Percentiles rank a stretch among this genome's conserved stretches.
Evolutionary conservation across 768 basidiomycete genomes (phyloP).

Genomic region (Hortiboletus campestris): DNA sequence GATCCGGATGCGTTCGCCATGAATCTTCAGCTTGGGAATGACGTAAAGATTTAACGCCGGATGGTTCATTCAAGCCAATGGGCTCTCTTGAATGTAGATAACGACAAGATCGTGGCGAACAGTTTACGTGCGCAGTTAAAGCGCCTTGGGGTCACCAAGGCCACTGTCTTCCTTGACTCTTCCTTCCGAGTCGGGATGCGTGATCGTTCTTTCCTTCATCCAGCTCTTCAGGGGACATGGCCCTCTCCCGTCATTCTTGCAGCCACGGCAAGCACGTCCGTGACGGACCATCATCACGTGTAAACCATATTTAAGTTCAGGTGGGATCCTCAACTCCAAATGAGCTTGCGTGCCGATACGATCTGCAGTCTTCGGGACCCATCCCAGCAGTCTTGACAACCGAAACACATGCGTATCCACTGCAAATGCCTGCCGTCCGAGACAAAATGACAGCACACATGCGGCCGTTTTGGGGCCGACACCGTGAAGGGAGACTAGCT

Average conservation of each 20-base stretch:
- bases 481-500: conserved; percentile 53
- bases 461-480: conserved; percentile 66
- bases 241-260: conserved; percentile 39
- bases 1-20: conserved; percentile 4
- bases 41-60: background rate
- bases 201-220: conserved; percentile 26
- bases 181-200: conserved; percentile 18
- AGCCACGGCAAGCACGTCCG: conserved; percentile 53
- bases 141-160: background rate
- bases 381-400: conserved; percentile 44
- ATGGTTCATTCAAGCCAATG: background rate
- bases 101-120: background rate
- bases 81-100: background rate
- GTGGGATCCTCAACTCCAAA: conserved; percentile 50
- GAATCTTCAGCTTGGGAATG: background rate
- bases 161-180: background rate
- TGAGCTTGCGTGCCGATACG: conserved; percentile 56
- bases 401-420: conserved; percentile 66
- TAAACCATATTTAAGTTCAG: conserved; percentile 52
- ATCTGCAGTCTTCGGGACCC: conserved; percentile 45
- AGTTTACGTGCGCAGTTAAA: background rate
- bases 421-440: conserved; percentile 59
- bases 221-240: conserved; percentile 38
- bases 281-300: conserved; percentile 61
- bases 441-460: conserved; percentile 59